Percentiles rank a stretch among this genome's conserved stretches.
Evolutionary conservation across 176 grass and related monocot species (phyloP).

Genomic region (Metroxylon sagu): DNA sequence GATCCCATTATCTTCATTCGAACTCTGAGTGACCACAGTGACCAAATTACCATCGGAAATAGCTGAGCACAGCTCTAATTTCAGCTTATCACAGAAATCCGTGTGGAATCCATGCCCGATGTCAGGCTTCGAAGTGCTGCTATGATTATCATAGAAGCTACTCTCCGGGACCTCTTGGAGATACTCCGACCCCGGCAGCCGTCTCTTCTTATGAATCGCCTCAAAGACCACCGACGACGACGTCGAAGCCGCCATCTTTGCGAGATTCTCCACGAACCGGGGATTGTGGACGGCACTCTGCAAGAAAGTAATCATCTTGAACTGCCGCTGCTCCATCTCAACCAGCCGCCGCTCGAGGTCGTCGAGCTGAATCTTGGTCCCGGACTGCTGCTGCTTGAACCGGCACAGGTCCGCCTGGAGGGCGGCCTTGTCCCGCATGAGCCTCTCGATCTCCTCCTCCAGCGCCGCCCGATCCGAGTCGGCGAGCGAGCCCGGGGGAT

Average conservation of each 20-base stretch:
- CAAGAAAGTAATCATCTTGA: slow-evolving; percentile 75
- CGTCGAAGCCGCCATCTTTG: slow-evolving; percentile 65
- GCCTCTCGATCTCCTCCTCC: slow-evolving; percentile 86
- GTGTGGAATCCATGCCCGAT: slow-evolving; percentile 40
- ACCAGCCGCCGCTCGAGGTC: slow-evolving; percentile 59
- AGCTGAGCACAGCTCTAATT: slow-evolving; percentile 54
- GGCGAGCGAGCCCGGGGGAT: slow-evolving; percentile 35
- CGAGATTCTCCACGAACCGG: slow-evolving; percentile 59
- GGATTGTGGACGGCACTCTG: slow-evolving; percentile 58
- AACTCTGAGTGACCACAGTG: slow-evolving; percentile 44
- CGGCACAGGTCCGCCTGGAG: slow-evolving; percentile 54
- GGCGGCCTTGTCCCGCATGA: slow-evolving; percentile 44
- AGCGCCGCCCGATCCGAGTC: slow-evolving; percentile 55
- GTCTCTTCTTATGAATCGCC: slow-evolving; percentile 64
- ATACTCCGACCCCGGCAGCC: slow-evolving; percentile 46
- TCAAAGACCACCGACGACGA: slow-evolving; percentile 9
- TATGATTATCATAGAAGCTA: slow-evolving; percentile 69
- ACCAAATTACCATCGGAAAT: slow-evolving; percentile 31
- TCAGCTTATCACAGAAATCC: slow-evolving; percentile 76
- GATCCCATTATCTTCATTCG: slow-evolving; percentile 45
- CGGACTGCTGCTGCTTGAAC: slow-evolving; percentile 58
- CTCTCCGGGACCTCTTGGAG: slow-evolving; percentile 30
- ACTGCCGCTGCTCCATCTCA: slow-evolving; percentile 75
- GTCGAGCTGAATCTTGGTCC: slow-evolving; percentile 59
- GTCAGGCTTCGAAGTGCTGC: slow-evolving; percentile 58